A percentile compares a stretch with the other conserved stretches of the same genome.
phyloP scores from a whole-genome alignment of 495 filamentous ascomycete species.

The Friedmanniomyces simplex region DNA sequence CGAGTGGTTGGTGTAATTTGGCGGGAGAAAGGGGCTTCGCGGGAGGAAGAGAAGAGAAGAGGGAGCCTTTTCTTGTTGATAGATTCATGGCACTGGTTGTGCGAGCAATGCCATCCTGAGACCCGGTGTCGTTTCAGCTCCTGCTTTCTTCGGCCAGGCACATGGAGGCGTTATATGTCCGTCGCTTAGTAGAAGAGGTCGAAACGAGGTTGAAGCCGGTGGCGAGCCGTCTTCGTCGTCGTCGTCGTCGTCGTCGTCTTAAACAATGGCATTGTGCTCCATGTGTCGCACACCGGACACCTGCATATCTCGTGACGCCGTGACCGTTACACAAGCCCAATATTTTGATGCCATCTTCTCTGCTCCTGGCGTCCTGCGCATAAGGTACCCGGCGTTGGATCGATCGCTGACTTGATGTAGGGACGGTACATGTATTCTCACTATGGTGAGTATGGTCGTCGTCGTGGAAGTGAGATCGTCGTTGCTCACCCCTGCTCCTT shows the following conservation, averaged over 20 bases:
- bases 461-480: no score
- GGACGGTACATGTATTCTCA: no score
- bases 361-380: background rate
- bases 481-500: no score
- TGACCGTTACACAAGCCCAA: background rate
- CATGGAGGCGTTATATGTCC: background rate
- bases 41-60: background rate
- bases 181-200: background rate
- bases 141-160: background rate
- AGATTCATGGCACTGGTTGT: background rate
- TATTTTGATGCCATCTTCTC: background rate
- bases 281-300: background rate
- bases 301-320: background rate
- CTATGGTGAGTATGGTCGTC: no score
- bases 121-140: background rate
- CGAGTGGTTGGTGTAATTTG: background rate
- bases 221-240: background rate
- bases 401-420: no score
- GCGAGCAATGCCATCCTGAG: background rate
- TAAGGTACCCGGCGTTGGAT: no score
- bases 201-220: no score
- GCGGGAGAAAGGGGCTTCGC: background rate
- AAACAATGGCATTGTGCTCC: conserved; percentile 9
- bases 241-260: no score
- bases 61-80: background rate